Conservation (phyloP, 768 basidiomycete species). For the Sutorius australiensis region DNA sequence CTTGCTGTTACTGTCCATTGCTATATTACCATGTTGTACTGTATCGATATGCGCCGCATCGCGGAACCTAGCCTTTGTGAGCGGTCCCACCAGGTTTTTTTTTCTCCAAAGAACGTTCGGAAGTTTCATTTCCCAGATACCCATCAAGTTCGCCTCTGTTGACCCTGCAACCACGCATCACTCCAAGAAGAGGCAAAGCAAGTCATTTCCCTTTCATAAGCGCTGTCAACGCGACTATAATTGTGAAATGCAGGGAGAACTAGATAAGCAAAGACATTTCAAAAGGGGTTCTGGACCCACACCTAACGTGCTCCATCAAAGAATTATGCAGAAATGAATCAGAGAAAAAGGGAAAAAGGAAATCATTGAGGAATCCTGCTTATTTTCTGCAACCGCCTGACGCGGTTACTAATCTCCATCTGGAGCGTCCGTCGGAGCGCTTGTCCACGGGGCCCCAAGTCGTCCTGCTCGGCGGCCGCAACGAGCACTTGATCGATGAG, state of each 20-base stretch:
- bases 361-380: slow-evolving; percentile 36
- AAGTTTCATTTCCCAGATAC: slow-evolving; percentile 12
- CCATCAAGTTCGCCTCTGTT: not conserved
- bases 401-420: slow-evolving; percentile 55
- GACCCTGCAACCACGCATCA: slow-evolving; percentile 15
- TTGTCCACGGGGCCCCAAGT: slow-evolving; percentile 42
- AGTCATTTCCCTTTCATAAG: slow-evolving; percentile 3
- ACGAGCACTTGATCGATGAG: slow-evolving; percentile 79
- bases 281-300: not conserved
- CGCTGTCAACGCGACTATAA: not conserved
- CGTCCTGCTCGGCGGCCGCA: slow-evolving; percentile 53
- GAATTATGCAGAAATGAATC: not conserved
- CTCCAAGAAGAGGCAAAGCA: not conserved
- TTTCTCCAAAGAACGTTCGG: slow-evolving; percentile 1
- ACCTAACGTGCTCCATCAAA: not conserved
- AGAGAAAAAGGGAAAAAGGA: not conserved
- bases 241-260: slow-evolving; percentile 8
- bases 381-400: slow-evolving; percentile 67
- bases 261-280: not conserved
- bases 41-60: slow-evolving; percentile 7
- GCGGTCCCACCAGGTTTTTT: not conserved
- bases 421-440: slow-evolving; percentile 48
- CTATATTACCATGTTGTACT: slow-evolving; percentile 24
- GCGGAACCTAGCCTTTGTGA: not conserved
- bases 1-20: slow-evolving; percentile 6